These are phyloP conservation scores for Durusdinium trenchii DNA, from an alignment of 73 alveolate species.

Conservation along the genomic window DNA sequence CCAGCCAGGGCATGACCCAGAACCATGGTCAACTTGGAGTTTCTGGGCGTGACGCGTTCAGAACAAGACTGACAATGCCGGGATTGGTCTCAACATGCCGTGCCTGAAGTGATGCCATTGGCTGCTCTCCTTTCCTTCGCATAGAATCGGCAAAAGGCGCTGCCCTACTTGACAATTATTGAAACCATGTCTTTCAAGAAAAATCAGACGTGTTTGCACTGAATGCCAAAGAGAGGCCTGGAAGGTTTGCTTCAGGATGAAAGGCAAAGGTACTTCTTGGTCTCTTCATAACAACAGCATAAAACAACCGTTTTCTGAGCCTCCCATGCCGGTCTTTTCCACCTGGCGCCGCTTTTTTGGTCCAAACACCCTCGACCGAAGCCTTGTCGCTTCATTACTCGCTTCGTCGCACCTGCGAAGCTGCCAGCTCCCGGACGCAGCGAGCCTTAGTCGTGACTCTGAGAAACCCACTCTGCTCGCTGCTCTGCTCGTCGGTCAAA, in stretches of 20 bases:
- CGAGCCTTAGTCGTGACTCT: constrained; percentile 17
- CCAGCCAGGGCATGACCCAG: constrained; percentile 94
- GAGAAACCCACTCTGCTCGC: too few relatives aligned
- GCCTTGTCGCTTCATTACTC: neutral
- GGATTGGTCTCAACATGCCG: neutral
- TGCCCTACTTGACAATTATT: neutral
- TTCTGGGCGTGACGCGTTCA: constrained; percentile 9
- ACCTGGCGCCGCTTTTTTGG: neutral
- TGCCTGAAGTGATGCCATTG: constrained; percentile 88
- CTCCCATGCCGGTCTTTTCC: constrained; percentile 47
- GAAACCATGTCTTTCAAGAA: neutral
- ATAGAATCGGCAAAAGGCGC: too few relatives aligned
- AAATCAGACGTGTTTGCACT: neutral
- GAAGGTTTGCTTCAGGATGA: neutral
- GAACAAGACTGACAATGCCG: neutral
- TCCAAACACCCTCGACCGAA: neutral
- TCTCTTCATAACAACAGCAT: neutral
- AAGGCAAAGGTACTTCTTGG: neutral
- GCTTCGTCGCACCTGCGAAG: constrained; percentile 24
- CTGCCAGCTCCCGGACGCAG: constrained; percentile 87
- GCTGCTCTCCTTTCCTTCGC: constrained; percentile 54
- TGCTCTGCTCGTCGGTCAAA: too few relatives aligned
- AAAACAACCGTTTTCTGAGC: neutral
- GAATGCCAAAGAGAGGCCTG: neutral
- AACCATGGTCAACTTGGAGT: constrained; percentile 92